phyloP scores from a whole-genome alignment of 225 moss, liverwort and hornwort species.

The Thuidium tamariscinum region DNA sequence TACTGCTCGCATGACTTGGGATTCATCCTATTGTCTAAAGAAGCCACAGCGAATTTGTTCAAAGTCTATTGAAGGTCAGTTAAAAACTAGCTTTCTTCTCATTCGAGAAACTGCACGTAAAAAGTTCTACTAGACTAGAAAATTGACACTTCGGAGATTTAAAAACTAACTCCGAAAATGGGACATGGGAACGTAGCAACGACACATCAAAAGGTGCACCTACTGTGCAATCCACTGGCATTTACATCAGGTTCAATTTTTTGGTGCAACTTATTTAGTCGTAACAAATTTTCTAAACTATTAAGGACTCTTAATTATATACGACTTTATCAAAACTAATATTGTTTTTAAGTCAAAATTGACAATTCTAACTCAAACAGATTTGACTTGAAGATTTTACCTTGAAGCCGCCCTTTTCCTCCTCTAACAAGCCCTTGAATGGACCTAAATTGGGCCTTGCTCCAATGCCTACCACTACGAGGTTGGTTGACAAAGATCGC shows the following conservation, averaged over 20 bases:
- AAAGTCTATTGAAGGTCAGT: not conserved
- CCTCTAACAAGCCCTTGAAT: constrained; percentile 56
- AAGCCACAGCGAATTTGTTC: not conserved
- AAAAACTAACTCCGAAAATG: not conserved
- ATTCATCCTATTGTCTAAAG: not conserved
- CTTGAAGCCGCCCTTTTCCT: constrained; percentile 70
- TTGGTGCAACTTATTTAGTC: not conserved
- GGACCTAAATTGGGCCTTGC: constrained; percentile 58
- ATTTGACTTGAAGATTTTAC: constrained; percentile 4
- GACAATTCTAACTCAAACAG: not conserved
- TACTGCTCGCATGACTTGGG: not conserved
- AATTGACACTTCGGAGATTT: not conserved
- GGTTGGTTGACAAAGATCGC: constrained; percentile 10
- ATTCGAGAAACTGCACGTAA: not conserved
- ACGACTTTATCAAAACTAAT: too few species aligned
- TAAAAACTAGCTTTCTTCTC: not conserved
- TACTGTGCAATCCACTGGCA: not conserved
- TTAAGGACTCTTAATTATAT: not conserved
- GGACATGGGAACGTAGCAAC: not conserved
- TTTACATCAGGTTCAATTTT: not conserved
- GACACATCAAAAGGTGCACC: not conserved
- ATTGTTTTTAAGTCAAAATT: not conserved
- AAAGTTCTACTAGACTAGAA: not conserved
- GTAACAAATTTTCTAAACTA: not conserved
- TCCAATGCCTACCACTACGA: constrained; percentile 78